Conservation (phyloP, 805 yeast genomes). For the Spathaspora passalidarum region DNA sequence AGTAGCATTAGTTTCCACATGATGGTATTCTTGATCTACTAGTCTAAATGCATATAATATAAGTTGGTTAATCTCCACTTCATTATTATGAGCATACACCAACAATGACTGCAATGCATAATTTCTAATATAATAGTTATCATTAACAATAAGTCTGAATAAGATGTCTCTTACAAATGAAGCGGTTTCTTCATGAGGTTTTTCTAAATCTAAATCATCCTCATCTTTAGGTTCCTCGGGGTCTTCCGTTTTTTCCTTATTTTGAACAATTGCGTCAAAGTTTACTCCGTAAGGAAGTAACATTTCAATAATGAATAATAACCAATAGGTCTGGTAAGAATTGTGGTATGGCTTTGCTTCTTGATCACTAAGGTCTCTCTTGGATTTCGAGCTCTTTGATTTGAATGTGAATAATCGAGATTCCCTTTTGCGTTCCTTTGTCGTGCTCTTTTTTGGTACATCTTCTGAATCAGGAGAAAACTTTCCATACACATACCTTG, state of each 20-base stretch:
- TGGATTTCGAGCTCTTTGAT: slow-evolving; percentile 15
- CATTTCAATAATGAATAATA: slow-evolving; percentile 26
- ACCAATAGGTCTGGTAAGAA: slow-evolving; percentile 30
- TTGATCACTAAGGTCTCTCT: slow-evolving; percentile 13
- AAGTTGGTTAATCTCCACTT: slow-evolving; percentile 34
- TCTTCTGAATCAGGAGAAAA: slow-evolving; percentile 13
- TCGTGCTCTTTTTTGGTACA: slow-evolving; percentile 8
- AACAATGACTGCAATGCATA: slow-evolving; percentile 31
- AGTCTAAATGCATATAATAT: slow-evolving; percentile 28
- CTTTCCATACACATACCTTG: slow-evolving; percentile 26
- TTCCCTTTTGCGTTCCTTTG: slow-evolving; percentile 18
- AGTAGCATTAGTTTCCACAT: slow-evolving; percentile 5
- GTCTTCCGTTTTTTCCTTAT: not conserved
- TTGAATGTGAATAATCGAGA: slow-evolving; percentile 24
- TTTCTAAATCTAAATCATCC: slow-evolving; percentile 17
- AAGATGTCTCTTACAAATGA: slow-evolving; percentile 29
- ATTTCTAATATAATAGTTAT: slow-evolving; percentile 32
- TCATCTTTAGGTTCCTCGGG: slow-evolving; percentile 14
- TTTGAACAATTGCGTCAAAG: slow-evolving; percentile 15
- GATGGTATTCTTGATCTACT: slow-evolving; percentile 27
- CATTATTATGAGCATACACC: slow-evolving; percentile 25
- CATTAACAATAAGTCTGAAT: slow-evolving; percentile 30
- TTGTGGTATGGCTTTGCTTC: slow-evolving; percentile 30
- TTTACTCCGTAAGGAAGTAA: slow-evolving; percentile 36
- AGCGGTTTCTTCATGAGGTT: not conserved